Base-by-base conservation (phyloP, 495 filamentous ascomycete genomes). In the Lasiosphaeris hirsuta region DNA sequence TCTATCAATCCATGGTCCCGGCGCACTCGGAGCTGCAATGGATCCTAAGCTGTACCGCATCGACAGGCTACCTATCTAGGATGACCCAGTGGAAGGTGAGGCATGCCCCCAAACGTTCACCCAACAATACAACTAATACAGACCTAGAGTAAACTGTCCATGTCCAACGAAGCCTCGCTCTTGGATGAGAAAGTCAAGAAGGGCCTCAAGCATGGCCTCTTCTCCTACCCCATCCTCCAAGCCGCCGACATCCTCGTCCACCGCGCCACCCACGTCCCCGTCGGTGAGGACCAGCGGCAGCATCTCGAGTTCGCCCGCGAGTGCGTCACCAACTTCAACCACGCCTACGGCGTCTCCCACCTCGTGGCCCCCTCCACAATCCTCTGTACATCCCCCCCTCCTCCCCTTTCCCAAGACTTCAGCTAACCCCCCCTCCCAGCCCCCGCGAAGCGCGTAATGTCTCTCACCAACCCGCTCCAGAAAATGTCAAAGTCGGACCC, bases 81-180 rank as follows among this genome's bases (percentile, higher is more conserved):
- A 98, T 98, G 95, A 97, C 94, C 40, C 93, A 97, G 74, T 97
- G 92, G 92, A 98, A 97, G 83, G 90, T 91, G 68, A 56, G 56
- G 10, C 11, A 44, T 4, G 42, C 35, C 23, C 42, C 14, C 33
- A 33, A 44, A 34, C 14, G 33, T 10, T 45, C 55, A 35, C 30
- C 10, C 56, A 43, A 57, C 59, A 8, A n/a, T n/a, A 17, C 58
- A 54, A 50, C 62, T 49, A 7, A 17, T 35, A 10, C 52, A 35
- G 1, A 18, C 14, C 39, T 57, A 92, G 89, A 88, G 81, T 69
- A 94, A 94, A 71, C 72, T 91, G 10, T 70, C 80, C 18, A 63
- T 87, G 23, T 68, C 80, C 7, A 78, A 86, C 9, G 76, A 86
- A 40, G 67, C 76, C 1, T 77, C 72, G 2, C 69, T 83, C 3